These are phyloP conservation scores for Noccaea bulbosa DNA, from an alignment of 345 rosid species.

Conservation along the genomic window DNA sequence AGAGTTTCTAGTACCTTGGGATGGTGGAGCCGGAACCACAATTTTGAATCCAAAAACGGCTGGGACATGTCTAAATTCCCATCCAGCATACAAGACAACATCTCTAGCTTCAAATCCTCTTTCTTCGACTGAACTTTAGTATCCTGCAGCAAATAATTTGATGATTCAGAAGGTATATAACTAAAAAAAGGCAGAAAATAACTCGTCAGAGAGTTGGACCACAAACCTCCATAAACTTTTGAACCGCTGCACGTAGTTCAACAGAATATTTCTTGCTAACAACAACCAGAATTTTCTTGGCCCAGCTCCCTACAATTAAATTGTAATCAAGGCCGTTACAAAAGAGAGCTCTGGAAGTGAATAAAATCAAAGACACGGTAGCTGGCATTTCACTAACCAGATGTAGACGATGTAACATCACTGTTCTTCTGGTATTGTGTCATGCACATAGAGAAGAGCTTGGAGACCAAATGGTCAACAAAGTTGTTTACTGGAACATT, in stretches of 20 bases:
- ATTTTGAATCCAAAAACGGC: conserved; percentile 64
- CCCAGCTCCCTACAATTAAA: conserved; percentile 69
- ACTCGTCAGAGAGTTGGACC: conserved; percentile 15
- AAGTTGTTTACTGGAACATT: conserved; percentile 57
- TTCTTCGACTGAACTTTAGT: conserved; percentile 53
- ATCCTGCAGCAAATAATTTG: conserved; percentile 49
- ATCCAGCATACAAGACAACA: conserved; percentile 62
- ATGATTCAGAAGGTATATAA: conserved; percentile 28
- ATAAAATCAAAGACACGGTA: conserved; percentile 1
- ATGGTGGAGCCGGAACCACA: conserved; percentile 86
- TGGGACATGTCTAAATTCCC: conserved; percentile 56
- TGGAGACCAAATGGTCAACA: conserved; percentile 62
- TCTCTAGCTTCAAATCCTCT: conserved; percentile 56
- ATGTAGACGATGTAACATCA: conserved; percentile 50
- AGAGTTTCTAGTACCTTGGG: conserved; percentile 64
- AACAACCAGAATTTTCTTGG: conserved; percentile 61
- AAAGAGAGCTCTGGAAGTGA: neutral
- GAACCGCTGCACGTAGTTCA: conserved; percentile 59
- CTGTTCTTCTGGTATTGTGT: conserved; percentile 57
- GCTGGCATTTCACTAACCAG: conserved; percentile 51
- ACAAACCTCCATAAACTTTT: conserved; percentile 69
- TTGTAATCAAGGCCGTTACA: conserved; percentile 7
- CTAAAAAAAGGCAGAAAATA: neutral
- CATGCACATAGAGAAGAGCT: conserved; percentile 64
- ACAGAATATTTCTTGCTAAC: conserved; percentile 72